Base-by-base conservation (phyloP, 257 asterid genomes). In the Solanum bukasovii region DNA sequence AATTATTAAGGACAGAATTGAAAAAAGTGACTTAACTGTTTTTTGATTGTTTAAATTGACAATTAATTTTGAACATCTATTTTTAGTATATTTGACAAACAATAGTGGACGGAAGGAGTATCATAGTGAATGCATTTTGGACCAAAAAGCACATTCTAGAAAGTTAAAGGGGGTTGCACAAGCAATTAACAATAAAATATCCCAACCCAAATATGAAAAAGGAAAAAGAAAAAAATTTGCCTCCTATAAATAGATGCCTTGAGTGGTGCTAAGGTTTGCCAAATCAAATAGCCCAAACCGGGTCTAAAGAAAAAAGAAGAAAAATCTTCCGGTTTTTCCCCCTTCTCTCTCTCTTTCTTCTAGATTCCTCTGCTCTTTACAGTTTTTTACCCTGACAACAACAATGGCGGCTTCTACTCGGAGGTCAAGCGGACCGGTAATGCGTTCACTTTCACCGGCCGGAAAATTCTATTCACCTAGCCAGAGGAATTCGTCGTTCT, bases 211-310 rank as follows among this genome's bases (percentile, higher is more conserved):
- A 27, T n/a, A 40, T 0, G 37, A 8, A 46, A 81, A 75, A 7
- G 59, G 27, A 3, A 59, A 21, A 59, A 14, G 8, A 14, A 27
- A 2, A 63, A 70, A 81, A 9, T 14, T 82, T 16, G 13, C 0
- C 9, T 68, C 16, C 95, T 94, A 94, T 94, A 95, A 91, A 95
- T 94, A 89, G 52, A 13, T n/a, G 5, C 89, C 93, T 87, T 38
- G 89, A 90, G 88, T 79, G 9, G 13, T 73, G 92, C 49, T 7
- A 3, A 40, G 7, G 94, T 93, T 93, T 92, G 91, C 93, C 93
- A 87, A 77, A 88, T 84, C 90, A 87, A 89, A 68, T 63, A 61
- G 89, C 86, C 87, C 85, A 85, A 70, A 87, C 14, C 70, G 10
- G 52, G 14, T 14, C 34, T 65, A 10, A 5, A 8, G 4, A 0